Percentiles rank a stretch among this genome's conserved stretches.
phyloP scores from a whole-genome alignment of 331 rosid genomes.

The Acacia concinna region DNA sequence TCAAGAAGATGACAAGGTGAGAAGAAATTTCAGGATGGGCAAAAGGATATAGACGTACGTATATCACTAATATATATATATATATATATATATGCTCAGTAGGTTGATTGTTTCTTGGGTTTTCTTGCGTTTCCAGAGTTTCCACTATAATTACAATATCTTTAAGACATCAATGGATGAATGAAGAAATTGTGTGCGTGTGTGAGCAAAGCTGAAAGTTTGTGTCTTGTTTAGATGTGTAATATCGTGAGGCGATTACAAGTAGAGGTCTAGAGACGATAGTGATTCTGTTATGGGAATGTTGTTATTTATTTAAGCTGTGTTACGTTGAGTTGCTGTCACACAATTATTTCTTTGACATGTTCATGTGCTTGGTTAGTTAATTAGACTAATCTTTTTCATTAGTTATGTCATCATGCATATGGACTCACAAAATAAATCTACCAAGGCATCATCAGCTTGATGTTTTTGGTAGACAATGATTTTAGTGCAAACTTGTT shows the following conservation, averaged over 20 bases:
- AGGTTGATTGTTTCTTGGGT: conserved; percentile 13
- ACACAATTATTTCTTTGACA: not conserved
- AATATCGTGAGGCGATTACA: not conserved
- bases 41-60: conserved; percentile 24
- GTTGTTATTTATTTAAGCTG: no score
- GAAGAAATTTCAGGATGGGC: conserved; percentile 31
- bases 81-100: not conserved
- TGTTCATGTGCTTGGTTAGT: not conserved
- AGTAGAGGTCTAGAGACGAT: no score
- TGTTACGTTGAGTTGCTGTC: no score
- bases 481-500: not conserved
- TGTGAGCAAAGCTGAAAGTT: not conserved
- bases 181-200: not conserved
- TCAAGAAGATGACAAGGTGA: conserved; percentile 40
- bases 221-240: conserved; percentile 3
- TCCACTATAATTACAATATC: not conserved
- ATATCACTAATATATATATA: no score
- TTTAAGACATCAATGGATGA: not conserved
- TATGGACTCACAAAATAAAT: not conserved
- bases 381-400: not conserved
- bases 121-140: not conserved
- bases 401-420: not conserved
- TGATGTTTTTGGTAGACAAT: not conserved
- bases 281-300: no score
- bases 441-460: not conserved